phyloP scores from a whole-genome alignment of 1,284 basidiomycete species.

The Chondrostereum purpureum region DNA sequence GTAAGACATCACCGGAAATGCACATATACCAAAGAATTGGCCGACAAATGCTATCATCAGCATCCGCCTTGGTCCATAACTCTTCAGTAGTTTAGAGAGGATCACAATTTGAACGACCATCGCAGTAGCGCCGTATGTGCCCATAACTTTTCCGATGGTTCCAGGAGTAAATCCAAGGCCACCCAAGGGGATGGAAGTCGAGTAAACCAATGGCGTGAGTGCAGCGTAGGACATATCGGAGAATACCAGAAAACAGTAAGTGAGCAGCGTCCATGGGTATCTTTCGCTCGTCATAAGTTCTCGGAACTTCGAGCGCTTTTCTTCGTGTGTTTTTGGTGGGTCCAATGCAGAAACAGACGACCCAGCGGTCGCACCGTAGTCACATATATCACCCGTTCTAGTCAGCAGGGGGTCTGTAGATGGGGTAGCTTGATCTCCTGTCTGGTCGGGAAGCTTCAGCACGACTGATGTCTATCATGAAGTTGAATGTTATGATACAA shows the following conservation, averaged over 20 bases:
- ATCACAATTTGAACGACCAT: slow-evolving; percentile 13
- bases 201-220: slow-evolving; percentile 23
- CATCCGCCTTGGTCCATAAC: slow-evolving; percentile 11
- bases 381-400: too few species aligned
- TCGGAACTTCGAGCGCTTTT: neutral
- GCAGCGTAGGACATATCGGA: slow-evolving; percentile 21
- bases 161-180: slow-evolving; percentile 20
- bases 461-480: too few species aligned
- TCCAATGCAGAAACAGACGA: too few species aligned
- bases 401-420: too few species aligned
- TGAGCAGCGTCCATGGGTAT: slow-evolving; percentile 10
- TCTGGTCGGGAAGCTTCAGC: too few species aligned
- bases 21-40: slow-evolving; percentile 4
- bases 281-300: neutral
- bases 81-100: slow-evolving; percentile 7
- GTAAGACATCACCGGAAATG: slow-evolving; percentile 7
- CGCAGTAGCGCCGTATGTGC: slow-evolving; percentile 24
- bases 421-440: too few species aligned
- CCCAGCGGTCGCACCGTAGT: too few species aligned
- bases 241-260: slow-evolving; percentile 23
- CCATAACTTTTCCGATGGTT: slow-evolving; percentile 19
- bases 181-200: slow-evolving; percentile 18
- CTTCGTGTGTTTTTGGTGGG: neutral
- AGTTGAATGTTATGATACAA: too few species aligned
- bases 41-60: slow-evolving; percentile 7